These are phyloP conservation scores for Arachnomyces sp. DNA, from an alignment of 2,329 filamentous ascomycete species.

Conservation along the genomic window DNA sequence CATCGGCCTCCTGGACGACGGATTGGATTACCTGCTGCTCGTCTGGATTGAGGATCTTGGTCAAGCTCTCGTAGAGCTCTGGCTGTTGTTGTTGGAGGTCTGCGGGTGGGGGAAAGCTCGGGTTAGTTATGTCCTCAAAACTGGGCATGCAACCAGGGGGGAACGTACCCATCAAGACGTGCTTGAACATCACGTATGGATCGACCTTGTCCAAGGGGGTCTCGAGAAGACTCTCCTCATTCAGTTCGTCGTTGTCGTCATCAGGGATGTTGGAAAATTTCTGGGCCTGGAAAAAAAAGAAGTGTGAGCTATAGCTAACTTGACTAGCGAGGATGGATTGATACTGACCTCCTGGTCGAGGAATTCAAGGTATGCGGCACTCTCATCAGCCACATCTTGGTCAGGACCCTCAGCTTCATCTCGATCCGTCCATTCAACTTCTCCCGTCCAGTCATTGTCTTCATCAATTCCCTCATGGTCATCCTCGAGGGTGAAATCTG, in stretches of 20 bases:
- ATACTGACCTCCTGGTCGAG: conserved; percentile 71
- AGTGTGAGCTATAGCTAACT: background rate
- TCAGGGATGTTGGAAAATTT: conserved; percentile 68
- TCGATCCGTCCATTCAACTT: conserved; percentile 59
- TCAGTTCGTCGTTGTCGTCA: conserved; percentile 80
- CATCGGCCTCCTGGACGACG: conserved; percentile 64
- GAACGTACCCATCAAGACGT: conserved; percentile 68
- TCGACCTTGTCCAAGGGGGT: conserved; percentile 93
- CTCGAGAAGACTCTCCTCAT: conserved; percentile 87
- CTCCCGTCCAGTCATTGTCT: conserved; percentile 73
- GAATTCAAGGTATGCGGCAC: conserved; percentile 90
- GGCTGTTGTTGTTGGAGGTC: conserved; percentile 86
- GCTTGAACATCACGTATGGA: conserved; percentile 83
- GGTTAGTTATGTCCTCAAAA: conserved; percentile 9
- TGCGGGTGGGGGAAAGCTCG: conserved; percentile 31
- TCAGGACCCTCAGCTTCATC: conserved; percentile 55
- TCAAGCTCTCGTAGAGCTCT: conserved; percentile 74
- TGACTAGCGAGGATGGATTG: background rate
- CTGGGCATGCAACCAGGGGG: background rate
- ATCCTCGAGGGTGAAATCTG: conserved; percentile 69
- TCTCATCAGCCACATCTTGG: conserved; percentile 73
- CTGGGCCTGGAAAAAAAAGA: conserved; percentile 51
- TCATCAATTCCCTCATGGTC: conserved; percentile 68
- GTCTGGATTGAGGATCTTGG: conserved; percentile 66
- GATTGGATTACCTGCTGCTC: conserved; percentile 74